Evolutionary conservation across 1,284 basidiomycete species (phyloP).

Genomic region (Apiotrichum akiyoshidainum): DNA sequence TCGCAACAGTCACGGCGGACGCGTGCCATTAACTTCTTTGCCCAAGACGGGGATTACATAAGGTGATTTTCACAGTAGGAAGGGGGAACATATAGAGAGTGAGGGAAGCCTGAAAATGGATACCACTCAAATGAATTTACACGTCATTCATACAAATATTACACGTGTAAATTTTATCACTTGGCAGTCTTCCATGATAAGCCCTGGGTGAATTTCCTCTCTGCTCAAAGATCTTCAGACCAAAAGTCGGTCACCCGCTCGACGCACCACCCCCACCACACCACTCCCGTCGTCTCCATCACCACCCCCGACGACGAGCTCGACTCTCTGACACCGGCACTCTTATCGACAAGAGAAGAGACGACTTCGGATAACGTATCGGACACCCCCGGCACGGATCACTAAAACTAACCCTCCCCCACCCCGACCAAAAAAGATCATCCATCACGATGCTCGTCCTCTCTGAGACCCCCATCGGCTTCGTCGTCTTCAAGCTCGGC

Average conservation of each 20-base stretch:
- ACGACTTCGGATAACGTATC: too few species aligned
- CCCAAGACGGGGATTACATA: too few species aligned
- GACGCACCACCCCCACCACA: too few species aligned
- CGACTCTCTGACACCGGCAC: neutral
- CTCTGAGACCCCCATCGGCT: slow-evolving; percentile 59
- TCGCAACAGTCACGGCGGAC: too few species aligned
- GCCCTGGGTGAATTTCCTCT: neutral
- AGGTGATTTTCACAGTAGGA: too few species aligned
- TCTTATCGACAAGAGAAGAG: slow-evolving; percentile 2
- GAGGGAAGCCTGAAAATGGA: too few species aligned
- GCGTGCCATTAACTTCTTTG: too few species aligned
- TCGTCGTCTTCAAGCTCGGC: slow-evolving; percentile 95
- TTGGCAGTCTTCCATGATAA: too few species aligned
- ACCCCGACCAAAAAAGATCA: neutral
- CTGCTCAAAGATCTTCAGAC: neutral
- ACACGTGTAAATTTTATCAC: slow-evolving; percentile 6
- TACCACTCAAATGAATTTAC: too few species aligned
- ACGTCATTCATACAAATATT: neutral
- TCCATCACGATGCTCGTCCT: slow-evolving; percentile 52
- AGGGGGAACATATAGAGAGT: too few species aligned
- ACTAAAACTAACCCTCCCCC: neutral
- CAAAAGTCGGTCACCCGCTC: slow-evolving; percentile 4
- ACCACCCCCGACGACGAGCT: neutral
- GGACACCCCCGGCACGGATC: neutral
- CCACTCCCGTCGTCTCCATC: slow-evolving; percentile 1